These are phyloP conservation scores for Diaporthe australafricana DNA, from an alignment of 2,329 filamentous ascomycete species.

Conservation along the genomic window DNA sequence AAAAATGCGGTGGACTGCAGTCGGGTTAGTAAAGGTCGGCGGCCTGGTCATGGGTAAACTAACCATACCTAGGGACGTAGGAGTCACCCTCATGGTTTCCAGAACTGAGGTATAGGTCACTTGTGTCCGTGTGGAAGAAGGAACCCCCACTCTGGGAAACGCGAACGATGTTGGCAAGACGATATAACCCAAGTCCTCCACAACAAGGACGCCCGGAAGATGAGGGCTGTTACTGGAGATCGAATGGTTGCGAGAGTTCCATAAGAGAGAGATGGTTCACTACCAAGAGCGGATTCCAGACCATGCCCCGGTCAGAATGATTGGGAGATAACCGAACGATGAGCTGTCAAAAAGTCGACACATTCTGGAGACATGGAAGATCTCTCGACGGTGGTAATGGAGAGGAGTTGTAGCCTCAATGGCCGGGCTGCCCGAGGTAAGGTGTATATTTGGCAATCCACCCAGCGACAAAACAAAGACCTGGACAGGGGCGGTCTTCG, in stretches of 20 bases:
- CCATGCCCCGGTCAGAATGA: background rate
- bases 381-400: background rate
- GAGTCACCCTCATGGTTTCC: background rate
- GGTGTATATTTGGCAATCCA: background rate
- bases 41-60: background rate
- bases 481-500: background rate
- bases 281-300: too few species aligned
- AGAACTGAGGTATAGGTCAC: background rate
- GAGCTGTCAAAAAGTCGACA: too few species aligned
- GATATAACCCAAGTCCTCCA: background rate
- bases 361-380: too few species aligned
- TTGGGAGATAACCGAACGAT: too few species aligned
- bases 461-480: background rate
- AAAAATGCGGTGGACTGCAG: background rate
- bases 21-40: background rate
- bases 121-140: background rate
- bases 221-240: background rate
- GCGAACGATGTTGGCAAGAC: background rate
- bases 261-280: background rate
- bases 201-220: background rate
- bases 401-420: background rate
- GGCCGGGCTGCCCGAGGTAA: background rate
- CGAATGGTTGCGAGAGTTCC: background rate
- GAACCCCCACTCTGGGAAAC: background rate
- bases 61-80: background rate